Percentiles rank a stretch among this genome's conserved stretches.
Evolutionary conservation across 495 filamentous ascomycete genomes (phyloP).

Genomic region (Penicillium samsonianum): DNA sequence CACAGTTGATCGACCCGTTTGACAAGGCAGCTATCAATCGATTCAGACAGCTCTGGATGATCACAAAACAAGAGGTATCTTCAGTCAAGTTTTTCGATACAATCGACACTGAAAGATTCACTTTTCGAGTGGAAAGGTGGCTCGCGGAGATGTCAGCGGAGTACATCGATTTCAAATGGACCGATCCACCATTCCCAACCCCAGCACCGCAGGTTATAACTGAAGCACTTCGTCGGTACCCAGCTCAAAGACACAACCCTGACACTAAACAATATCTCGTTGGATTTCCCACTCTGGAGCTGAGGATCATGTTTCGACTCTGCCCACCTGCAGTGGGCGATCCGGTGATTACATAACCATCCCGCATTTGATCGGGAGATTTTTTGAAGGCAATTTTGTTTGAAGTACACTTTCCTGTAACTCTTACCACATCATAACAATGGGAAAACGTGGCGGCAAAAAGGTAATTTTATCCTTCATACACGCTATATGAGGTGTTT

Average conservation of each 20-base stretch:
- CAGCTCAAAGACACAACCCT: not conserved
- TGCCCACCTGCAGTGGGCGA: constrained; percentile 5
- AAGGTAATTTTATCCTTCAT: constrained; percentile 26
- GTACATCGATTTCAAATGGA: not conserved
- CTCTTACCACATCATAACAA: constrained; percentile 17
- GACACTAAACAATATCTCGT: not conserved
- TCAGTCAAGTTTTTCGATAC: constrained; percentile 1
- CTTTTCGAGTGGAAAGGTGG: not conserved
- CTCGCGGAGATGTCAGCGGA: not conserved
- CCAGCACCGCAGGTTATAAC: not conserved
- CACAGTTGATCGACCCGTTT: not conserved
- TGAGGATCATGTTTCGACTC: constrained; percentile 16
- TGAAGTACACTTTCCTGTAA: constrained; percentile 1
- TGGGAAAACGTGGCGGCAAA: constrained; percentile 44
- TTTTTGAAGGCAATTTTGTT: constrained; percentile 7
- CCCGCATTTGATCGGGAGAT: constrained; percentile 11
- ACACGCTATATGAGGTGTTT: constrained; percentile 1
- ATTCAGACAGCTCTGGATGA: not conserved
- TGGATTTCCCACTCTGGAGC: not conserved
- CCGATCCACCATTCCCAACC: too few species aligned
- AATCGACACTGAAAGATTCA: not conserved
- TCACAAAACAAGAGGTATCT: not conserved
- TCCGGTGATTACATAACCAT: constrained; percentile 6
- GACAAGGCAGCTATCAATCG: not conserved
- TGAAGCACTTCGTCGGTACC: not conserved